Evolutionary conservation across 1,139 yeast species (phyloP).

Genomic region (Geotrichum restrictum): DNA sequence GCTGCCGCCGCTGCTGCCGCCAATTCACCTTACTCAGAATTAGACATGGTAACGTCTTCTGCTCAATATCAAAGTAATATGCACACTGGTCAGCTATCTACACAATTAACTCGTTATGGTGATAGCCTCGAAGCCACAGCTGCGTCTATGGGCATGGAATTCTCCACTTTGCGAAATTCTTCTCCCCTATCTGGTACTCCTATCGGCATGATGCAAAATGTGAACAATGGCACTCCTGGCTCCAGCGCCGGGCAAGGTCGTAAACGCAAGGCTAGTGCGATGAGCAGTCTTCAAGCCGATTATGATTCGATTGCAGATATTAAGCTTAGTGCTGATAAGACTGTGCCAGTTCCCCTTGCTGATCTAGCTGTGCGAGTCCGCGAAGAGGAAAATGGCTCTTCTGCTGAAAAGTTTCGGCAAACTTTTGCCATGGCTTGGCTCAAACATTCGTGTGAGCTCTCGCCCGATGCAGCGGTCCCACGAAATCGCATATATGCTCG

Average conservation of each 20-base stretch:
- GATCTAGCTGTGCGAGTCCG: constrained; percentile 52
- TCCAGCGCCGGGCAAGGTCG: constrained; percentile 12
- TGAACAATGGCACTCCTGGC: constrained; percentile 5
- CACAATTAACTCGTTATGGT: constrained; percentile 4
- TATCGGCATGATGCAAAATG: constrained; percentile 22
- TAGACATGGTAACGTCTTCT: neutral
- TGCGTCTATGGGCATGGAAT: constrained; percentile 15
- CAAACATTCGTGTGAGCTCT: constrained; percentile 60
- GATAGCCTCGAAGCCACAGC: constrained; percentile 9
- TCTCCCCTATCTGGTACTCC: constrained; percentile 7
- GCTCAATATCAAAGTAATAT: neutral
- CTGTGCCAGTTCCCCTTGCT: constrained; percentile 45
- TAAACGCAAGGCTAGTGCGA: constrained; percentile 22
- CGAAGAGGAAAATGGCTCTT: constrained; percentile 43
- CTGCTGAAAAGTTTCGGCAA: constrained; percentile 65
- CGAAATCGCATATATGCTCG: constrained; percentile 77
- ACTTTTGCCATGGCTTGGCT: constrained; percentile 81
- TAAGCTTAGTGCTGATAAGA: constrained; percentile 47
- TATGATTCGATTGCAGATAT: constrained; percentile 50
- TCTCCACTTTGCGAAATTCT: neutral
- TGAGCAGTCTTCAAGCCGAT: constrained; percentile 5
- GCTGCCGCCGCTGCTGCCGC: neutral
- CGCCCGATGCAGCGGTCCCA: constrained; percentile 72
- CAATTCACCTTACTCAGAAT: neutral
- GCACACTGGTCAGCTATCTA: neutral